Evolutionary conservation across 2,329 filamentous ascomycete genomes (phyloP), one percentile per base, ranked within the genome.

Genomic region (Fusarium dimerum): DNA sequence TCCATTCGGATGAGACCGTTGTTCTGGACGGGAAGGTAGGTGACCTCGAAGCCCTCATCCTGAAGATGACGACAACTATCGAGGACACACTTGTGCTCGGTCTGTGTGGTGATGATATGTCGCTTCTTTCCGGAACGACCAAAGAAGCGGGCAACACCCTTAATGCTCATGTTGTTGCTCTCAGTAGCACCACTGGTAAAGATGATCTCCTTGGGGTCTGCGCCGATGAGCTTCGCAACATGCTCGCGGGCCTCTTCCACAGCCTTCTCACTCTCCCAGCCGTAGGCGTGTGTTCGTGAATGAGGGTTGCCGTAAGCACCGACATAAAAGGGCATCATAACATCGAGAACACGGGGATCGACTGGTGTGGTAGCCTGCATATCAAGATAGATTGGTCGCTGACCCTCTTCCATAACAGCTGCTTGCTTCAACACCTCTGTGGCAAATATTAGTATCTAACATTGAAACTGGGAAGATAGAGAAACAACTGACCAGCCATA

Each of bases 101-200:
- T 99, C 77, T 97, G 94, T 39, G 86, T 91, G 20, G 94, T 99
- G 72, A 99, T 92, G 68, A 99, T 93, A 74, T 99, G 94, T 77
- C 89, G 96, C 85, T 97, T 97, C 84, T 97, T 97, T 65, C 92
- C 92, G 3, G 85, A 86, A 52, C 90, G 85, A 61, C 91, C 92
- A 71, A 97, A 97, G 76, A 99, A 99, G 58, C 93, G 84, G 17
- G 94, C 92, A 9, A 99, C 93, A 59, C 94, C 94, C 77, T 99
- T 99, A 77, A 99, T 91, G 73, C 92, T 96, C 94, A 99, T 99
- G 68, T 99, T 99, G 76, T 99, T 99, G 70, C 92, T 97, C 78
- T 99, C 94, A 0, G 94, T 99, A 15, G 94, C 94, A 50, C 94
- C 94, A 66, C 92, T 97, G 7, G 94, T 99, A 76, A 99, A 97